Percentiles rank a stretch among this genome's conserved stretches.
These are phyloP conservation scores for Cryomyces antarcticus DNA, from an alignment of 495 filamentous ascomycete species.

Conservation along the genomic window DNA sequence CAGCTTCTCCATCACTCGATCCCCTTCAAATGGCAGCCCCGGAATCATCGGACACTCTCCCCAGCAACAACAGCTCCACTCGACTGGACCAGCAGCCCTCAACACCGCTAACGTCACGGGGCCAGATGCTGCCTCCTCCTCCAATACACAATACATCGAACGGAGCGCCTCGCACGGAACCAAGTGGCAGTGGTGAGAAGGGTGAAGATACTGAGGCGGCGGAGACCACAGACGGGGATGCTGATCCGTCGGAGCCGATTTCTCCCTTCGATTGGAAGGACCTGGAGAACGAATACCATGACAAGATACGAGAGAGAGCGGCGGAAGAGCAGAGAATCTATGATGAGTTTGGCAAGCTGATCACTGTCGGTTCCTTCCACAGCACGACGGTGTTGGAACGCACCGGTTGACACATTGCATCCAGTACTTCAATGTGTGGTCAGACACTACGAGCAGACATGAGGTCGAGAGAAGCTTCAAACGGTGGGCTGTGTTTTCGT, in stretches of 20 bases:
- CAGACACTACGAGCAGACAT: background rate
- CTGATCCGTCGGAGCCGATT: slow-evolving; percentile 1
- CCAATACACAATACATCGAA: background rate
- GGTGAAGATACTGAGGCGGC: background rate
- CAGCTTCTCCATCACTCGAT: too few relatives aligned
- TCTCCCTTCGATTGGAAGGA: slow-evolving; percentile 8
- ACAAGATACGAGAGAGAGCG: slow-evolving; percentile 5
- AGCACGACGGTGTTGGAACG: background rate
- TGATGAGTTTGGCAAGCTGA: slow-evolving; percentile 7
- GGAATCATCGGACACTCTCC: too few relatives aligned
- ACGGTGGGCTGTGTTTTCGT: background rate
- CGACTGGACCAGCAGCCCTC: background rate
- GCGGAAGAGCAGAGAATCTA: slow-evolving; percentile 3
- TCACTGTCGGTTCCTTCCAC: background rate
- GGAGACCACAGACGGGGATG: background rate
- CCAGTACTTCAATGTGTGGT: slow-evolving; percentile 9
- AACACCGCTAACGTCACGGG: background rate
- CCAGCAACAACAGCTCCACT: background rate
- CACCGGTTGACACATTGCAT: background rate
- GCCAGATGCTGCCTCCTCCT: background rate
- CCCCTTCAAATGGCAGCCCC: too few relatives aligned
- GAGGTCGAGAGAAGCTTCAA: slow-evolving; percentile 10
- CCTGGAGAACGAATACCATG: slow-evolving; percentile 5
- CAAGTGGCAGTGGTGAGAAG: background rate
- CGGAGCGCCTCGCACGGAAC: background rate